Evolutionary conservation across 2,329 filamentous ascomycete species (phyloP).

Genomic region (Coniochaeta sp.): DNA sequence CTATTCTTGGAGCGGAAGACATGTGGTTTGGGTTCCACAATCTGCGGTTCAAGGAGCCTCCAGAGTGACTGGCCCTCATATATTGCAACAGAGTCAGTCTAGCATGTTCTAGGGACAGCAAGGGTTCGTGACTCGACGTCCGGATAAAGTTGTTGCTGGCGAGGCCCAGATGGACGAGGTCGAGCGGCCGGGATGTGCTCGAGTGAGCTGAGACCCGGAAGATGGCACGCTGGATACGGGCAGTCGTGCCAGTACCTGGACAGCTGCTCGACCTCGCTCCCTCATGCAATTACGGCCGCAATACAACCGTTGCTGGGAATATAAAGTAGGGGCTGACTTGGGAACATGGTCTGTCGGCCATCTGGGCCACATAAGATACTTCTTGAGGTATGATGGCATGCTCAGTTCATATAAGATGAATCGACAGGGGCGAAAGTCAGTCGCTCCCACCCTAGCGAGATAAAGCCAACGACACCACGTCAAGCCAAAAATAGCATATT

Average conservation of each 20-base stretch:
- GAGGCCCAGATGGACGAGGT: not conserved
- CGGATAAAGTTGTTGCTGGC: constrained; percentile 1
- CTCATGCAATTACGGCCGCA: not conserved
- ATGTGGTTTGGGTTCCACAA: not conserved
- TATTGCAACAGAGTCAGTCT: not conserved
- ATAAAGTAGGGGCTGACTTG: not conserved
- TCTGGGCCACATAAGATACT: not conserved
- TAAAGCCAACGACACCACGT: constrained; percentile 8
- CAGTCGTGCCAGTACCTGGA: not conserved
- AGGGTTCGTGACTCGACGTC: not conserved
- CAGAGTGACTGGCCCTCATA: not conserved
- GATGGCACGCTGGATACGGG: not conserved
- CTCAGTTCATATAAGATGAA: constrained; percentile 10
- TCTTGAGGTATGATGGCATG: not conserved
- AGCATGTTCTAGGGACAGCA: not conserved
- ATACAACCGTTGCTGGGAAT: not conserved
- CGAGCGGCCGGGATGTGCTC: not conserved
- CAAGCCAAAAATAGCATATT: constrained; percentile 18
- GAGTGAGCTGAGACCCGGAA: constrained; percentile 1
- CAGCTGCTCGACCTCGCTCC: not conserved
- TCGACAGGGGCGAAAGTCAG: not conserved
- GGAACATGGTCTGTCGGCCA: not conserved
- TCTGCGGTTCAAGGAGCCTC: not conserved
- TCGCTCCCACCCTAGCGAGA: constrained; percentile 7
- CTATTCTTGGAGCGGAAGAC: constrained; percentile 4